A percentile compares a stretch with the other conserved stretches of the same genome.
Evolutionary conservation across 345 rosid genomes (phyloP).

Genomic region (Erysimum cheiranthoides): DNA sequence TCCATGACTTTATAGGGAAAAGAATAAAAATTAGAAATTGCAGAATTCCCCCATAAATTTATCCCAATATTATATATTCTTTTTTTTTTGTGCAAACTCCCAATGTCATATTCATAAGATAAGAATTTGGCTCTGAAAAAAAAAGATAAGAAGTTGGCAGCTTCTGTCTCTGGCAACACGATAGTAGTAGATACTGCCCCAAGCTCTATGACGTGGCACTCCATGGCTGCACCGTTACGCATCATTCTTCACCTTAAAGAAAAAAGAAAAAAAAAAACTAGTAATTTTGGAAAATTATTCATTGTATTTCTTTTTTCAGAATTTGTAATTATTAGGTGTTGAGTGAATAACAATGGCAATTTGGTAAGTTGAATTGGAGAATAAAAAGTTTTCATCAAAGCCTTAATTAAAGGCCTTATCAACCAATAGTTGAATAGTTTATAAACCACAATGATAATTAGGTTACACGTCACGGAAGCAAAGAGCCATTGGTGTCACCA

Average conservation of each 20-base stretch:
- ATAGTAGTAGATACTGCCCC: constrained; percentile 35
- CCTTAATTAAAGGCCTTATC: constrained; percentile 23
- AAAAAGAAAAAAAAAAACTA: not conserved
- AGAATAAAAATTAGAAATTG: not conserved
- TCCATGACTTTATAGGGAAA: not conserved
- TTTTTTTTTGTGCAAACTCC: too few relatives aligned
- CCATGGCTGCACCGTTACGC: constrained; percentile 43
- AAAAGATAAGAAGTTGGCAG: constrained; percentile 36
- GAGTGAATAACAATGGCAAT: constrained; percentile 16
- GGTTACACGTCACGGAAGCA: constrained; percentile 36
- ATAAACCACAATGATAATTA: constrained; percentile 29
- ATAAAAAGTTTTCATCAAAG: not conserved
- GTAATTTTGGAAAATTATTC: not conserved
- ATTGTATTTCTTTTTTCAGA: not conserved
- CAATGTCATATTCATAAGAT: not conserved
- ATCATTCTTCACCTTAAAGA: not conserved
- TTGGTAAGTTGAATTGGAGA: constrained; percentile 14
- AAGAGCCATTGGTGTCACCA: constrained; percentile 37
- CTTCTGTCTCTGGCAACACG: constrained; percentile 41
- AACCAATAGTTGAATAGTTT: constrained; percentile 32
- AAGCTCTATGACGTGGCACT: constrained; percentile 34
- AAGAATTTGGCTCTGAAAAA: constrained; percentile 13
- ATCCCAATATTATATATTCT: too few relatives aligned
- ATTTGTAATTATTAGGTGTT: constrained; percentile 29
- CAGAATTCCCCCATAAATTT: constrained; percentile 6